phyloP scores from a whole-genome alignment of 169 alveolate species.

The Miamiensis avidus region DNA sequence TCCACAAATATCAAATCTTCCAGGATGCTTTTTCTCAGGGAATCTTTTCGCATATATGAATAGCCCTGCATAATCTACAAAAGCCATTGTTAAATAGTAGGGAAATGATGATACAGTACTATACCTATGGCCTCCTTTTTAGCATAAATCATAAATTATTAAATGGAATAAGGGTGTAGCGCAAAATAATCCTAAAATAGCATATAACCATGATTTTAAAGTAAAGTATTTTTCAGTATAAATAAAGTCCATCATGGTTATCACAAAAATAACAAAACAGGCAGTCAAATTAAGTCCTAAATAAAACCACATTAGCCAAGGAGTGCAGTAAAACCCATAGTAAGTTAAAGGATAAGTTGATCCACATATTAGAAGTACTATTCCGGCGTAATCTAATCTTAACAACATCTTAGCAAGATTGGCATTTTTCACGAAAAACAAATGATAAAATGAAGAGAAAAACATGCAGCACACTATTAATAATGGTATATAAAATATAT shows the following conservation, averaged over 20 bases:
- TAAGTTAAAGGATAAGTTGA: slow-evolving; percentile 65
- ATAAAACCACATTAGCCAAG: background rate
- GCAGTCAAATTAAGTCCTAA: slow-evolving; percentile 15
- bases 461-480: slow-evolving; percentile 38
- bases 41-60: slow-evolving; percentile 56
- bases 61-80: slow-evolving; percentile 64
- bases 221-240: slow-evolving; percentile 43
- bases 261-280: slow-evolving; percentile 13
- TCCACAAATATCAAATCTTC: slow-evolving; percentile 61
- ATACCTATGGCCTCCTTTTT: background rate
- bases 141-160: background rate
- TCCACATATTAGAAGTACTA: slow-evolving; percentile 72
- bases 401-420: slow-evolving; percentile 32
- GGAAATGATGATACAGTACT: background rate
- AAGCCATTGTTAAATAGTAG: slow-evolving; percentile 23
- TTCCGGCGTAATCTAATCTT: slow-evolving; percentile 79
- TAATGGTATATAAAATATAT: slow-evolving; percentile 2
- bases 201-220: slow-evolving; percentile 46
- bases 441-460: slow-evolving; percentile 58
- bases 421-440: slow-evolving; percentile 33
- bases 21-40: slow-evolving; percentile 77
- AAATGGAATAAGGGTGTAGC: background rate
- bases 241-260: slow-evolving; percentile 47
- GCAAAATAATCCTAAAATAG: slow-evolving; percentile 57
- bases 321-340: slow-evolving; percentile 54